These are phyloP conservation scores for Albugo candida DNA, from an alignment of 352 stramenopile species.

Conservation along the genomic window DNA sequence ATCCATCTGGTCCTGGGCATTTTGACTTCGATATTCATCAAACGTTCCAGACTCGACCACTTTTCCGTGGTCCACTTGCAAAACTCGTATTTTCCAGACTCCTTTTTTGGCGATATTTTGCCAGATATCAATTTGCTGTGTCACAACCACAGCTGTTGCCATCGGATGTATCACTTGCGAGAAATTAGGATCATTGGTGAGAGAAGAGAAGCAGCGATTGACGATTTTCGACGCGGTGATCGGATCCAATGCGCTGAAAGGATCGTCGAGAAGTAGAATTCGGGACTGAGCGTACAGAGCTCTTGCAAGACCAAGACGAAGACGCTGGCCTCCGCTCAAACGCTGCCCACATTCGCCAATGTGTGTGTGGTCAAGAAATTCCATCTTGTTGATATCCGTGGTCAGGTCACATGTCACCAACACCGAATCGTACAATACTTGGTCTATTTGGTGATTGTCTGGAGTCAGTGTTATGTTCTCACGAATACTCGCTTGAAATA, in stretches of 20 bases:
- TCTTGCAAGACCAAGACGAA: slow-evolving; percentile 70
- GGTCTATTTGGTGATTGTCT: slow-evolving; percentile 14
- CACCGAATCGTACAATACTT: slow-evolving; percentile 22
- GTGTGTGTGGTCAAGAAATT: slow-evolving; percentile 19
- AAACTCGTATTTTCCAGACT: slow-evolving; percentile 11
- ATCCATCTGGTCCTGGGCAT: neutral
- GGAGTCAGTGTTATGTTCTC: slow-evolving; percentile 39
- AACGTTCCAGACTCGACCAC: slow-evolving; percentile 27
- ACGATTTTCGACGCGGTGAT: slow-evolving; percentile 33
- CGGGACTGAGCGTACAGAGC: slow-evolving; percentile 43
- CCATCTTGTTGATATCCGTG: slow-evolving; percentile 26
- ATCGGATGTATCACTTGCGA: slow-evolving; percentile 29
- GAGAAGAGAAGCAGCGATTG: slow-evolving; percentile 18
- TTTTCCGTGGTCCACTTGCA: slow-evolving; percentile 35
- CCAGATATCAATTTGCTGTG: slow-evolving; percentile 50
- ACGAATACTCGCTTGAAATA: slow-evolving; percentile 37
- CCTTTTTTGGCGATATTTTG: slow-evolving; percentile 1
- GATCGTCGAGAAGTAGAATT: slow-evolving; percentile 81
- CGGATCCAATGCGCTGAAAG: slow-evolving; percentile 59
- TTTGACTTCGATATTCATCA: slow-evolving; percentile 6
- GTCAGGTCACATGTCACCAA: slow-evolving; percentile 54
- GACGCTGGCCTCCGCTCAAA: slow-evolving; percentile 70
- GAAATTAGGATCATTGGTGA: slow-evolving; percentile 8
- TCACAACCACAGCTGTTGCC: slow-evolving; percentile 52
- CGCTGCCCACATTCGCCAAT: slow-evolving; percentile 64